A percentile compares a stretch with the other conserved stretches of the same genome.
These are phyloP conservation scores for Trichoderma aggressivum DNA, from an alignment of 2,329 filamentous ascomycete genomes.

Conservation along the genomic window DNA sequence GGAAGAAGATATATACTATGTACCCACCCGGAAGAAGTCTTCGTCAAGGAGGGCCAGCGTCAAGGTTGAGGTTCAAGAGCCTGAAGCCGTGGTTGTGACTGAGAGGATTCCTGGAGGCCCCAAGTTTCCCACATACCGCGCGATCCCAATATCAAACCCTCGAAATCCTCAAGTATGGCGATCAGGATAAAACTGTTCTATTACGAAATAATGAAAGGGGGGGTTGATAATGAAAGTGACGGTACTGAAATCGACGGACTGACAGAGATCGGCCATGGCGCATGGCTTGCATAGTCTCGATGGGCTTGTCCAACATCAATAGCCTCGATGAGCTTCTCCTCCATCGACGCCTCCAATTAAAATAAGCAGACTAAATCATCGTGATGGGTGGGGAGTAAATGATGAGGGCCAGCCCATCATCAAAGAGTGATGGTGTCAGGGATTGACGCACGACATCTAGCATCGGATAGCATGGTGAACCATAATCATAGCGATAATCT, in stretches of 20 bases:
- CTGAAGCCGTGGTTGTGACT: constrained; percentile 22
- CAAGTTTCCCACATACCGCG: constrained; percentile 33
- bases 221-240: neutral
- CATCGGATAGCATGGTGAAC: neutral
- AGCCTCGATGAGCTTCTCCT: neutral
- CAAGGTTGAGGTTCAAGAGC: constrained; percentile 8
- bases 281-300: neutral
- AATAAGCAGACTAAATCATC: neutral
- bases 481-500: neutral
- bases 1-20: constrained; percentile 4
- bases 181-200: neutral
- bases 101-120: constrained; percentile 34
- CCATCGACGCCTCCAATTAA: too few species aligned
- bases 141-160: constrained; percentile 34
- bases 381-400: neutral
- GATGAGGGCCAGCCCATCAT: neutral
- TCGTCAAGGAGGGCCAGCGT: neutral
- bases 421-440: neutral
- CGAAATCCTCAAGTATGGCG: constrained; percentile 21
- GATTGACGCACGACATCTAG: neutral
- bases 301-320: neutral
- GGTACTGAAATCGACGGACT: neutral
- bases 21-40: neutral
- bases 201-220: neutral
- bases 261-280: neutral